Base-by-base conservation (phyloP, 2,329 filamentous ascomycete genomes). In the Neofusicoccum cordaticola region DNA sequence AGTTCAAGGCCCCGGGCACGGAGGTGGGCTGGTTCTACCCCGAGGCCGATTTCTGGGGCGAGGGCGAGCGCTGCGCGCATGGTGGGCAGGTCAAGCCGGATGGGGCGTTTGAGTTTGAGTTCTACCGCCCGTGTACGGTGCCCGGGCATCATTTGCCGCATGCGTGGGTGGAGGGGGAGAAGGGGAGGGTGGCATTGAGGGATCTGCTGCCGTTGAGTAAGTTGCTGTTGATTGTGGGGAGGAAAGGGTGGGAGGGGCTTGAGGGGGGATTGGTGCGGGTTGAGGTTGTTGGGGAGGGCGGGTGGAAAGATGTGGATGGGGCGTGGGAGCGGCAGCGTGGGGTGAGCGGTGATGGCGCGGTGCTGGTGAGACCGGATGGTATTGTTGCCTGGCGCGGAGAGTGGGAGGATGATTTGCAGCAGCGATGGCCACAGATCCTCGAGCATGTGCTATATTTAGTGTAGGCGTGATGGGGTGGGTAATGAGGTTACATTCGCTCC, bases 21-120 rank as follows among this genome's bases (percentile, higher is more conserved):
- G 74, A 77, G 64, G 67, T 75, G 12, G 75, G 75, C 34, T 77
- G 74, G 74, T 76, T 77, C 50, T 77, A 77, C 62, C 71, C 69
- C 13, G 4, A 37, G 17, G 50, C 41, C 11, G 35, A 51, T 13
- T 37, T 41, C 3, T 50, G 68, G 7, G 61, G 63, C 2, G 71
- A 73, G 61, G 71, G 69, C 3, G 62, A 50, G 19, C 4, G 37
- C 48, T 9, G 19, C n/a, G 27, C 13, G 51, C 12, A 74, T 52
- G 70, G 64, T 19, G 71, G 72, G 6, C 70, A 73, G 63, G 17
- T 71, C 35, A 62, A 50, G 8, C 62, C 62, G 17, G 64, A 69
- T 50, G 69, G 69, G 9, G 47, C 47, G 13, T 56, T 73, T 7
- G 65, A 71, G 22, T 44, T 60, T 1, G 50, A 67, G 9, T 47